phyloP scores from a whole-genome alignment of 208 protist genomes.

The Sergeia podlipaevii region DNA sequence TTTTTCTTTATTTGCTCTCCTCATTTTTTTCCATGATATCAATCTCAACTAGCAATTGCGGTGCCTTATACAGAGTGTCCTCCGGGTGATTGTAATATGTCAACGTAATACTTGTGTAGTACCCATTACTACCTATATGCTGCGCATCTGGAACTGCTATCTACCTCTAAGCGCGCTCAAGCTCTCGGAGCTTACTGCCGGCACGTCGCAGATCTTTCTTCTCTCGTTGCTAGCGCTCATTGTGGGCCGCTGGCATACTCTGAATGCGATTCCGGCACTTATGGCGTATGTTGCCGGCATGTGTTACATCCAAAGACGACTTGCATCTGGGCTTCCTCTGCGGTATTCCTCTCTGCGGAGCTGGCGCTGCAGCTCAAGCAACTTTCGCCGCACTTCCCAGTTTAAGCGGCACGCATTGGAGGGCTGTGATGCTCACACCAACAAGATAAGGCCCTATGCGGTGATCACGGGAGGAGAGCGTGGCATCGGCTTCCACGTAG shows the following conservation, averaged over 20 bases:
- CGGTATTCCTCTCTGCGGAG: constrained; percentile 21
- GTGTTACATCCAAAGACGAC: constrained; percentile 36
- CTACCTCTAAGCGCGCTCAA: constrained; percentile 26
- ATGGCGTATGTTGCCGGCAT: constrained; percentile 20
- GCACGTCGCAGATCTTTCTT: constrained; percentile 23
- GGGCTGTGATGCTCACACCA: neutral
- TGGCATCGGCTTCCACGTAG: constrained; percentile 37
- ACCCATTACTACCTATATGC: constrained; percentile 4
- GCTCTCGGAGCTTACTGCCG: constrained; percentile 30
- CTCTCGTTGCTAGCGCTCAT: constrained; percentile 2
- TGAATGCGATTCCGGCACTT: neutral
- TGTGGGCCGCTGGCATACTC: constrained; percentile 3
- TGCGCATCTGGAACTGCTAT: constrained; percentile 20
- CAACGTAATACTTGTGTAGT: no score
- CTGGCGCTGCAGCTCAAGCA: constrained; percentile 24
- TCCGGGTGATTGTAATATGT: no score
- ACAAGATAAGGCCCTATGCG: neutral
- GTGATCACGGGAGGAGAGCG: constrained; percentile 46
- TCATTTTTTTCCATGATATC: neutral
- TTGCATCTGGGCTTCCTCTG: constrained; percentile 41
- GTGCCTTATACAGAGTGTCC: no score
- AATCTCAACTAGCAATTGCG: neutral
- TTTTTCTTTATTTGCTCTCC: constrained; percentile 9
- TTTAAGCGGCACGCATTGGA: constrained; percentile 15
- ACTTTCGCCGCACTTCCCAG: constrained; percentile 34